Evolutionary conservation across 1,284 basidiomycete genomes (phyloP).

Genomic region (Caloboletus inedulis): DNA sequence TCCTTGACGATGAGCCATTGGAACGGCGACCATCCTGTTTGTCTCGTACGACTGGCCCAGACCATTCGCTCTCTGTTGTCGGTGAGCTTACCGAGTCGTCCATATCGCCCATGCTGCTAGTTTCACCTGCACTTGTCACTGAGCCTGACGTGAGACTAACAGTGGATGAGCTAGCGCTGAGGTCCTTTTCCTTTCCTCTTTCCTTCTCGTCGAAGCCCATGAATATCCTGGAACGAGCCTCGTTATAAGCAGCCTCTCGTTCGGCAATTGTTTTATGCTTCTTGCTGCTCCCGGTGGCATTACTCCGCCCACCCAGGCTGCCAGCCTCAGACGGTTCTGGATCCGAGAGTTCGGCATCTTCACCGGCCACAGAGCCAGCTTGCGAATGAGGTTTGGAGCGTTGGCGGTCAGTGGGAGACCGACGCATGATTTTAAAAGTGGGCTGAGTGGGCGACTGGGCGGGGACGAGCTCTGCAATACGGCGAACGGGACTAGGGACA

Average conservation of each 20-base stretch:
- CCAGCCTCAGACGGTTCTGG: conserved; percentile 73
- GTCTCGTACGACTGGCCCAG: conserved; percentile 55
- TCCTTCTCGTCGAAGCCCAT: conserved; percentile 75
- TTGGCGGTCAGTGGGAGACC: conserved; percentile 50
- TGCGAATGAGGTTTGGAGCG: conserved; percentile 56
- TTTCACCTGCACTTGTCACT: conserved; percentile 52
- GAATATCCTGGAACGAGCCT: conserved; percentile 79
- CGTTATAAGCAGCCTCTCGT: conserved; percentile 79
- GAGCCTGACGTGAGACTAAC: conserved; percentile 66
- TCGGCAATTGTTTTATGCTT: conserved; percentile 74
- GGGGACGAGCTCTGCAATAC: conserved; percentile 77
- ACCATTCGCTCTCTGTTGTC: conserved; percentile 78
- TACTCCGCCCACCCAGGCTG: conserved; percentile 67
- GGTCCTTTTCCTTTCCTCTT: conserved; percentile 67
- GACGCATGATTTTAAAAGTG: conserved; percentile 81
- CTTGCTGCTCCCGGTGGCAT: conserved; percentile 55
- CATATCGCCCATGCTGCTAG: conserved; percentile 55
- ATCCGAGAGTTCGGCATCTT: conserved; percentile 72
- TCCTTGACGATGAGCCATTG: conserved; percentile 54
- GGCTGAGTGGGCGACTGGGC: conserved; percentile 63
- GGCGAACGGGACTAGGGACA: conserved; percentile 54
- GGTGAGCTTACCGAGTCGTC: conserved; percentile 67
- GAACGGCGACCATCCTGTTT: conserved; percentile 49
- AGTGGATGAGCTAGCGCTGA: conserved; percentile 72
- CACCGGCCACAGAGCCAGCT: conserved; percentile 63